Base-by-base conservation (phyloP, 1,284 basidiomycete species). In the Ustilago esculenta region DNA sequence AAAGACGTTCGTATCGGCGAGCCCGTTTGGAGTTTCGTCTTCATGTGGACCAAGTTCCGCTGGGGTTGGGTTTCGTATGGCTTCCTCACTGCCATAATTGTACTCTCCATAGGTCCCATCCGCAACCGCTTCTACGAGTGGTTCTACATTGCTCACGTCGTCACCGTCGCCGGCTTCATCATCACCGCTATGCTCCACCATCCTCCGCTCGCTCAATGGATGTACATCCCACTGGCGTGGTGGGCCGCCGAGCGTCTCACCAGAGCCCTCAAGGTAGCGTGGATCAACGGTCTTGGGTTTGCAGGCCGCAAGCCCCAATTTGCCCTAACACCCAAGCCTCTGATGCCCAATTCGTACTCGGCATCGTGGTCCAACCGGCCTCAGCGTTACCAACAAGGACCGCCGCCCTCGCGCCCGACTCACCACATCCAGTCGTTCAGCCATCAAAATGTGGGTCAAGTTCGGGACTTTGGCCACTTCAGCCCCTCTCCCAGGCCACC, bases 61-160 rank as follows among this genome's bases (percentile, higher is more conserved):
- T 91, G 85, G 76, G 92, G 89, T 11, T 88, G 88, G 84, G 85
- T 87, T 27, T 88, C 89, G 0, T 92, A 90, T 81, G 84, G 83
- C n/a, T 84, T 87, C 36, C 85, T 94, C 79, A 91, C 89, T 0
- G 77, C 88, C 9, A 83, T 93, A 50, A 87, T 89, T 63, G 73
- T 88, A 30, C 81, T 89, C 33, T 90, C 90, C 24, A 75, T 91
- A 32, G 84, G 85, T 6, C 86, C 87, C 4, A 81, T 94, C 43
- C 86, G 92, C 30, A 86, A 86, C 45, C 83, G 84, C 11, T 86
- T 87, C 72, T 94, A 92, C 82, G 91, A 92, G 80, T 79, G 84
- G 20, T 94, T 94, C 84, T 92, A 90, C 80, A 82, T 87, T 59
- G 79, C 87, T 3, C 92, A 94, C 76, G 78, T 92, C 46, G 76